Evolutionary conservation across 345 rosid genomes (phyloP).

Genomic region (Excoecaria cochinchinensis): DNA sequence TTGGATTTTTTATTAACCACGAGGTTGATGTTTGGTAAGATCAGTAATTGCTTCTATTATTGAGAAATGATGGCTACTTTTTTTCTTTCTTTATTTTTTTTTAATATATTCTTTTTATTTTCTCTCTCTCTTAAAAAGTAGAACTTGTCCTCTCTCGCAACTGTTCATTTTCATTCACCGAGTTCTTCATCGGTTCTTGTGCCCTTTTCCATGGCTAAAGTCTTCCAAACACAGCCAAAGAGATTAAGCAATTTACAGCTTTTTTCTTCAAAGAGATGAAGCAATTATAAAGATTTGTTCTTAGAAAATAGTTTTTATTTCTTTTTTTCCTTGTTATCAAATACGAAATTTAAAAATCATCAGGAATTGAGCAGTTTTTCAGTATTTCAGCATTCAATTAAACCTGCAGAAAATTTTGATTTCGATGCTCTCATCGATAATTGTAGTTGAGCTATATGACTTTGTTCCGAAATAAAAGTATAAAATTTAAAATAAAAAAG

Average conservation of each 20-base stretch:
- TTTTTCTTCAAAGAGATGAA: not conserved
- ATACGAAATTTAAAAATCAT: too few species aligned
- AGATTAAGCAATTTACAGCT: not conserved
- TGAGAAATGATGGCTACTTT: slow-evolving; percentile 65
- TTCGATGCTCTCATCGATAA: too few species aligned
- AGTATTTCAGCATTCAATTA: too few species aligned
- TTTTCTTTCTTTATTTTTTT: not conserved
- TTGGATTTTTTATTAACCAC: slow-evolving; percentile 39
- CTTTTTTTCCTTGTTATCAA: too few species aligned
- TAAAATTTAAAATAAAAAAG: too few species aligned
- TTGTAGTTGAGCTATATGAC: too few species aligned
- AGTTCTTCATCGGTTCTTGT: slow-evolving; percentile 37
- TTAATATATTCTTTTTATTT: too few species aligned
- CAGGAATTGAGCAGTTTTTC: too few species aligned
- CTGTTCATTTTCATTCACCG: slow-evolving; percentile 28
- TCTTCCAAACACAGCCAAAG: slow-evolving; percentile 4
- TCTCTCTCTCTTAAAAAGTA: slow-evolving; percentile 26
- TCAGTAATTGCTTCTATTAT: slow-evolving; percentile 57
- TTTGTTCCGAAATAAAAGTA: too few species aligned
- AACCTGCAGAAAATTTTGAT: too few species aligned
- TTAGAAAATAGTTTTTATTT: too few species aligned
- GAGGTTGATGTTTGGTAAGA: slow-evolving; percentile 56
- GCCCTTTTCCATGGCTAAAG: slow-evolving; percentile 25
- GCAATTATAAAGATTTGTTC: too few species aligned
- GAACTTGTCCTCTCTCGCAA: slow-evolving; percentile 35